Evolutionary conservation across 2,329 filamentous ascomycete species (phyloP), one percentile per base, ranked within the genome.

Genomic region (Trichoderma simmonsii): DNA sequence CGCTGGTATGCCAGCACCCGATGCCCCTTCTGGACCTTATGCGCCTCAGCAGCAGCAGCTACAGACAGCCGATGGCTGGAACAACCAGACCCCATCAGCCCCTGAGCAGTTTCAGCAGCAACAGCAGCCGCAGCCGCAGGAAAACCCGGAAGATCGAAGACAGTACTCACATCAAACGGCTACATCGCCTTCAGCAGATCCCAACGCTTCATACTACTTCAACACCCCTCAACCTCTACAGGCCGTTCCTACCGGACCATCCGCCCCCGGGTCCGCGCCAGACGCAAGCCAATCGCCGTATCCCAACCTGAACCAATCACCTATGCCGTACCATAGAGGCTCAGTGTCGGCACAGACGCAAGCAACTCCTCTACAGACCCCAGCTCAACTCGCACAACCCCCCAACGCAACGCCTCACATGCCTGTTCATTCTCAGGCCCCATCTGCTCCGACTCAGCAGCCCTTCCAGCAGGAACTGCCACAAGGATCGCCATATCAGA

Each of bases 141-240:
- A 81, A 51, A 71, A 75, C 14, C 21, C 51, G 2, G 71, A 74
- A 12, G 78, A 79, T 62, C 75, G 75, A 30, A 73, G 78, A 61
- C 79, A 78, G 71, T 78, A 76, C 15, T 77, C 79, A 6, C 81
- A 80, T 54, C 79, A 78, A 71, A 56, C 77, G 14, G 71, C 74
- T 7, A 76, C 74, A 8, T 76, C 78, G 30, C 78, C 79, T 12
- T 74, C 80, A 43, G 73, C 84, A 18, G 89, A 92, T 72, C 84
- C 87, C 1, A 87, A 84, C 72, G 83, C 86, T 12, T 85, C 85
- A 11, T 91, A 88, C 76, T 92, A 91, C 79, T 89, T 88, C 76
- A 85, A 82, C 74, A 79, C 81, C 71, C 80, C 82, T 64, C 79
- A 82, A 28, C 43, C 66, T 21, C 14, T 67, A 11, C 72, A 70